A percentile compares a stretch with the other conserved stretches of the same genome.
These are phyloP conservation scores for Plasmodium gallinaceum DNA, from an alignment of 169 alveolate genomes.

Conservation along the genomic window DNA sequence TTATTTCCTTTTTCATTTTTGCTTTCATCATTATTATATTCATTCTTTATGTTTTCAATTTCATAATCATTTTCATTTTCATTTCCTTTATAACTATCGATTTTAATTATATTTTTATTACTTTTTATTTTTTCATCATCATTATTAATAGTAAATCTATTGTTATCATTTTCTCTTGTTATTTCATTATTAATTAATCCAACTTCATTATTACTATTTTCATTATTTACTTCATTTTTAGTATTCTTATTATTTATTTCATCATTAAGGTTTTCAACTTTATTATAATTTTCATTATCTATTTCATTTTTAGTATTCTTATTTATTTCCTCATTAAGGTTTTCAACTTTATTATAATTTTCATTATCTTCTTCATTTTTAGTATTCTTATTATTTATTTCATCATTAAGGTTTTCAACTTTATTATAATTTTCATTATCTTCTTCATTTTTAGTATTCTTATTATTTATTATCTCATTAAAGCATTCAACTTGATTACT, in stretches of 20 bases:
- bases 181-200: not conserved
- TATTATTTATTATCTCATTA: too few relatives aligned
- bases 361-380: not conserved
- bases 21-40: not conserved
- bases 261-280: too few relatives aligned
- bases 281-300: too few relatives aligned
- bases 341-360: constrained; percentile 3
- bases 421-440: too few relatives aligned
- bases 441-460: too few relatives aligned
- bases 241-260: too few relatives aligned
- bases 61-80: not conserved
- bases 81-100: not conserved
- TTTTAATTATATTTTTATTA: not conserved
- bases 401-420: too few relatives aligned
- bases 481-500: too few relatives aligned
- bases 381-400: too few relatives aligned
- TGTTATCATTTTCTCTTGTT: not conserved
- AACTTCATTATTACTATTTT: not conserved
- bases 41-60: not conserved
- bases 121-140: not conserved
- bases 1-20: not conserved
- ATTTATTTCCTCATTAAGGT: not conserved
- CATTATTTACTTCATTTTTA: not conserved
- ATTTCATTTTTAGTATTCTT: too few relatives aligned
- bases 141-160: not conserved